Evolutionary conservation across 148 eudicot genomes (phyloP), one percentile per base, ranked within the genome.

Genomic region (Rhododendron molle): DNA sequence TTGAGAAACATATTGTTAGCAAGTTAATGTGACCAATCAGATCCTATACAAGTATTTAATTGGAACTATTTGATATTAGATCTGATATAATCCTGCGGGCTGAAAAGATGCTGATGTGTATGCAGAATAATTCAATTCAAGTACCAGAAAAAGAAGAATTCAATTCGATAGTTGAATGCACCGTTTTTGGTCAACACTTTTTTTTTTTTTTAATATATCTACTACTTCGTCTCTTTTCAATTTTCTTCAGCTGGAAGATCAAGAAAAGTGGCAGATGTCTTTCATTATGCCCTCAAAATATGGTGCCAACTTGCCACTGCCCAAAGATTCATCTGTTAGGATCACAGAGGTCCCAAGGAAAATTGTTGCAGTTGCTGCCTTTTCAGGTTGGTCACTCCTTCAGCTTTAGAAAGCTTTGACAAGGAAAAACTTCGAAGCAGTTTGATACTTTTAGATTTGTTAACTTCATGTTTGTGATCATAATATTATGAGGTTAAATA

Each of bases 281-380:
- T 97, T 97, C 87, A 93, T 97, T 87, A 87, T 97, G 99, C 98
- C 99, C 36, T 92, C 98, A 26, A 97, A 95, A 86, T 95, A 97
- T 82, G 98, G 99, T 85, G 90, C 94, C 56, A 84, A 94, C 36
- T 87, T 97, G 89, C 99, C 99, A 78, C 74, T 90, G 89, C 99
- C 99, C 46, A 94, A 93, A 87, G 93, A 97, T 93, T 81, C 96
- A 20, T 88, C 98, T 50, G 99, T 97, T 87, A 91, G 90, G 91
- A 93, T 97, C 88, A 92, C 74, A 88, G 91, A 97, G 93, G 96
- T 97, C 86, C 95, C 98, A 23, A 90, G 86, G 89, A 94, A 91
- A 87, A 88, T 89, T 23, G 89, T 95, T 73, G 99, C 93, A 67
- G 98, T 94, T 86, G 92, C 85, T 89, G 96, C 92, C 85, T 97